Conservation (phyloP, 2,329 filamentous ascomycete genomes). For the Pseudogymnoascus pannorum region DNA sequence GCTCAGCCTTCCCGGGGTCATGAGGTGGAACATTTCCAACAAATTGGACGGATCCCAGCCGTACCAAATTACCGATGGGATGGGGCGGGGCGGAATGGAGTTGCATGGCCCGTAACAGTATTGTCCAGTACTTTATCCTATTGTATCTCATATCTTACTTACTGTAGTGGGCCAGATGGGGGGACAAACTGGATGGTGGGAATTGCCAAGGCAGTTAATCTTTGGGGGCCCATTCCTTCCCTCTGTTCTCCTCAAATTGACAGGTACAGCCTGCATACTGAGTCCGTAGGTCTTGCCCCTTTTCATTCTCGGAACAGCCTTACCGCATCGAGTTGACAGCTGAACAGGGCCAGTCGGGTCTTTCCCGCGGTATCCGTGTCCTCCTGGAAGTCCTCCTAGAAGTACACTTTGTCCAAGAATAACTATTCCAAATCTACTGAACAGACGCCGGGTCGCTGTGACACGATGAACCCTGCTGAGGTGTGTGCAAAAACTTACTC, state of each 20-base stretch:
- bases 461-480: neutral
- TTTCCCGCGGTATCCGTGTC: neutral
- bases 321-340: neutral
- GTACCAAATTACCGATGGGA: conserved; percentile 6
- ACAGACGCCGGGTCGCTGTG: neutral
- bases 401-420: neutral
- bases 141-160: neutral
- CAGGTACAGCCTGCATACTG: neutral
- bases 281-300: neutral
- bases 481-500: neutral
- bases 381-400: neutral
- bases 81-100: neutral
- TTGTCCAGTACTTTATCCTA: neutral
- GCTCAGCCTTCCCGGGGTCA: conserved; percentile 3
- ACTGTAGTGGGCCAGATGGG: neutral
- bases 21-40: neutral
- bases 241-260: neutral
- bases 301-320: neutral
- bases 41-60: neutral
- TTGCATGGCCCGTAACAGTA: neutral
- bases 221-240: neutral
- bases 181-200: neutral
- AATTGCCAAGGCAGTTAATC: neutral
- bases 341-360: neutral
- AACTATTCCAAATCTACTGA: neutral